Evolutionary conservation across 202 grass and related monocot genomes (phyloP).

Genomic region (Carex sylvatica): DNA sequence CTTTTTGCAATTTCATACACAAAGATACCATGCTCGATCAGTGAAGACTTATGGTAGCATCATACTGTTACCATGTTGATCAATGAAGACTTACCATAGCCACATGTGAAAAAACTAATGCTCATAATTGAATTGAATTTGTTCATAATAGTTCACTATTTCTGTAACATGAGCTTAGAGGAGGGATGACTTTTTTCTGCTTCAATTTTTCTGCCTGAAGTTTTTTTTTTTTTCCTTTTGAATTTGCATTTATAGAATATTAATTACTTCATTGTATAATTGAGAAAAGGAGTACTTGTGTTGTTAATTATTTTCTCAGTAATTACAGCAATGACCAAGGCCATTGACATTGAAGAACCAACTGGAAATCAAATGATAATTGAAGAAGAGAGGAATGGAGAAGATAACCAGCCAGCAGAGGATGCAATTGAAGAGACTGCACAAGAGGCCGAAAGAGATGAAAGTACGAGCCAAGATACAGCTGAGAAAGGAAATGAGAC

Average conservation of each 20-base stretch:
- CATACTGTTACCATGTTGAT: background rate
- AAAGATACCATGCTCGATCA: background rate
- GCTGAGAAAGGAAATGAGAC: background rate
- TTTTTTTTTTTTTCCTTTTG: background rate
- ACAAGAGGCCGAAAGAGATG: background rate
- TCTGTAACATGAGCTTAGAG: background rate
- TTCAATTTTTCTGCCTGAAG: background rate
- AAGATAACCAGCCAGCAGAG: background rate
- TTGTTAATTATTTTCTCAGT: background rate
- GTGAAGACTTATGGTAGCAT: background rate
- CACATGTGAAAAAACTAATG: background rate
- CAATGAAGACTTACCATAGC: background rate
- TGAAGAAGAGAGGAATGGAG: background rate
- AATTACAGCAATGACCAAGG: slow-evolving; percentile 13
- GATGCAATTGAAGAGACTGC: slow-evolving; percentile 4
- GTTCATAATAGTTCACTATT: background rate
- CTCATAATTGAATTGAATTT: background rate
- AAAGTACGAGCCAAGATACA: slow-evolving; percentile 5
- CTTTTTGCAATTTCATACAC: background rate
- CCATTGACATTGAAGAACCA: slow-evolving; percentile 4
- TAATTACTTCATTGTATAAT: background rate
- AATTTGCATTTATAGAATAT: background rate
- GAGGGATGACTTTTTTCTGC: background rate
- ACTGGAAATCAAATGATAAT: background rate
- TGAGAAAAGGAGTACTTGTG: background rate